Base-by-base conservation (phyloP, 805 yeast species). In the Kazachstania taianensis region DNA sequence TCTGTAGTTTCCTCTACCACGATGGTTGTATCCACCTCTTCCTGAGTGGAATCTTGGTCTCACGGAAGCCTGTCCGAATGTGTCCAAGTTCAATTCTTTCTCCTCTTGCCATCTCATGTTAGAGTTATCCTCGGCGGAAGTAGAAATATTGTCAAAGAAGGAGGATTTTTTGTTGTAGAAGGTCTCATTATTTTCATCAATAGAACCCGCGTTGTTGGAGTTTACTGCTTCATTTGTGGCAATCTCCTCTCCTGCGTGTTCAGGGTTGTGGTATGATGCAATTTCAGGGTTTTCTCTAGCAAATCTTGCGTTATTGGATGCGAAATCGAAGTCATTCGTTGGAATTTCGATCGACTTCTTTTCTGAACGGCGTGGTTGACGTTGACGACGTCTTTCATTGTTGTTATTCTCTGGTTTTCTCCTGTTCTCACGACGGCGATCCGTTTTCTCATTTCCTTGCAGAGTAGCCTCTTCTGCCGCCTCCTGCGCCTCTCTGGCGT, bases 81-180 rank as follows among this genome's bases (percentile, higher is more conserved):
- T 84, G 58, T 83, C 94, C 60, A 75, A 50, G 55, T 85, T 85
- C 52, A 82, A 69, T 32, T 62, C 62, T 41, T 79, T 77, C 51
- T 84, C 94, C 46, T 78, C 81, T 32, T 70, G 63, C 77, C 94
- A 79, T 50, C 76, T 70, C 73, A 75, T 65, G 20, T 55, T 57
- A 7, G 57, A 52, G 18, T 60, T 52, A 33, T 69, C 69, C 36
- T 69, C 72, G 26, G 77, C 60, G 4, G 85, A 77, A 8, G 85
- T 73, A 8, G 94, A 81, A 39, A 89, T 73, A 42, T 72, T 74
- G 60, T 92, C 97, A 52, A 89, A 89, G 59, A 92, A 89, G 2
- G 96, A 86, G 10, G 85, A 73, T 50, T 72, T 71, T 57, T 78
- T 85, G 63, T 86, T 73, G 64, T 92, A 92, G 20, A 68, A 72